Percentiles rank a stretch among this genome's conserved stretches.
These are phyloP conservation scores for Vanderwaltozyma verrucispora DNA, from an alignment of 805 yeast genomes.

Conservation along the genomic window DNA sequence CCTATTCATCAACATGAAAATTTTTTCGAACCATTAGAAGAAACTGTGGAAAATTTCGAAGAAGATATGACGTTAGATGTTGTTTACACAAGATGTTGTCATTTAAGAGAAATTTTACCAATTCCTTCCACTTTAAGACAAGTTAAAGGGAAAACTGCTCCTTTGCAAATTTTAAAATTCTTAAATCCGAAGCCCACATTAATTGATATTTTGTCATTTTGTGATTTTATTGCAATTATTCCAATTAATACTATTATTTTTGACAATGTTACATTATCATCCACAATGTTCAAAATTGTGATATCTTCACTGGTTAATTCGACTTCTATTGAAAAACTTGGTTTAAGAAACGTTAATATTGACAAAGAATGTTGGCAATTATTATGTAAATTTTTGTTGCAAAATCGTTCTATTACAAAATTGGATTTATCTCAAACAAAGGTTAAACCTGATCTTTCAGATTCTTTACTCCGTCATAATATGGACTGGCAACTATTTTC, in stretches of 20 bases:
- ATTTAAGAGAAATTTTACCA: constrained; percentile 81
- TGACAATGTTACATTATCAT: constrained; percentile 67
- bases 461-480: constrained; percentile 44
- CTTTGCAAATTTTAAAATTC: constrained; percentile 59
- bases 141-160: constrained; percentile 66
- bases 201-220: constrained; percentile 77
- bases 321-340: constrained; percentile 55
- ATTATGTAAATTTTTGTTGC: constrained; percentile 62
- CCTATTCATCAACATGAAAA: constrained; percentile 57
- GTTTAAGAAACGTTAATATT: constrained; percentile 69
- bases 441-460: constrained; percentile 28
- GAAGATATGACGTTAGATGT: constrained; percentile 39
- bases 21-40: constrained; percentile 34
- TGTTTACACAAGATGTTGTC: constrained; percentile 87
- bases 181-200: constrained; percentile 84
- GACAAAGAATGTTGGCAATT: constrained; percentile 67
- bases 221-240: constrained; percentile 79
- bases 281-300: constrained; percentile 68
- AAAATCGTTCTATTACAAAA: constrained; percentile 46
- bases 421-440: constrained; percentile 63
- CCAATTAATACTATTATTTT: constrained; percentile 67
- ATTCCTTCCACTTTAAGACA: constrained; percentile 83
- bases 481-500: constrained; percentile 78
- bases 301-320: constrained; percentile 61
- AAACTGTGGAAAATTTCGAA: constrained; percentile 16